phyloP scores from a whole-genome alignment of 164 flowering plant genomes.

The Macadamia integrifolia region DNA sequence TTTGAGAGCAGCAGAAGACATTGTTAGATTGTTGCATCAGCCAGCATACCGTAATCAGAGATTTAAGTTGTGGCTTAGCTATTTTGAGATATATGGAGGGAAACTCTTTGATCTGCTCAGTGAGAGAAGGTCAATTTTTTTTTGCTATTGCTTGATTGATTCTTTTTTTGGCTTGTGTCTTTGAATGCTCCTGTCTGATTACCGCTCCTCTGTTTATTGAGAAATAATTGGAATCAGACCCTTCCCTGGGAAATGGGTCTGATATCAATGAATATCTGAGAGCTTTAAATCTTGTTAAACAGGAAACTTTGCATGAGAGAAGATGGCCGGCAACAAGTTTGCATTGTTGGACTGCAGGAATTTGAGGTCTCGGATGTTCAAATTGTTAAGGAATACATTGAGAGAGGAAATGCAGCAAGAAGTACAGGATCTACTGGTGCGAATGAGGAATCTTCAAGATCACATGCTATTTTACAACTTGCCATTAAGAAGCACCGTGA shows the following conservation, averaged over 20 bases:
- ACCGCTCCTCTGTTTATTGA: background rate
- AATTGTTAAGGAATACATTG: constrained; percentile 89
- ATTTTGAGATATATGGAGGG: constrained; percentile 97
- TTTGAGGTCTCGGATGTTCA: constrained; percentile 98
- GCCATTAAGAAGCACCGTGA: constrained; percentile 80
- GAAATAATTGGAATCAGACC: background rate
- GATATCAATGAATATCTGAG: background rate
- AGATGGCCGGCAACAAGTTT: constrained; percentile 97
- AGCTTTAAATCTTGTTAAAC: constrained; percentile 15
- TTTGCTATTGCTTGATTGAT: background rate
- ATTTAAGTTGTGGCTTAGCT: constrained; percentile 94
- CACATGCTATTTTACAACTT: constrained; percentile 96
- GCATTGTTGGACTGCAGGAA: constrained; percentile 98
- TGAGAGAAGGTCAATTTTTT: constrained; percentile 70
- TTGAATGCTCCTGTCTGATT: background rate
- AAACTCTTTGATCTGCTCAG: constrained; percentile 95
- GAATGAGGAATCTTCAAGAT: constrained; percentile 97
- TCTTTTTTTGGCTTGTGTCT: background rate
- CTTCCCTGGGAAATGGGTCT: background rate
- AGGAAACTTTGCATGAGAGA: constrained; percentile 99
- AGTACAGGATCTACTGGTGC: constrained; percentile 99
- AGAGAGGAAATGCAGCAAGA: constrained; percentile 89
- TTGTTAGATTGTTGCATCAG: constrained; percentile 81
- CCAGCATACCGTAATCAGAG: constrained; percentile 83
- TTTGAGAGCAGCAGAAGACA: constrained; percentile 84